Conservation (phyloP, 306 rosid genomes). For the Corylus americana region DNA sequence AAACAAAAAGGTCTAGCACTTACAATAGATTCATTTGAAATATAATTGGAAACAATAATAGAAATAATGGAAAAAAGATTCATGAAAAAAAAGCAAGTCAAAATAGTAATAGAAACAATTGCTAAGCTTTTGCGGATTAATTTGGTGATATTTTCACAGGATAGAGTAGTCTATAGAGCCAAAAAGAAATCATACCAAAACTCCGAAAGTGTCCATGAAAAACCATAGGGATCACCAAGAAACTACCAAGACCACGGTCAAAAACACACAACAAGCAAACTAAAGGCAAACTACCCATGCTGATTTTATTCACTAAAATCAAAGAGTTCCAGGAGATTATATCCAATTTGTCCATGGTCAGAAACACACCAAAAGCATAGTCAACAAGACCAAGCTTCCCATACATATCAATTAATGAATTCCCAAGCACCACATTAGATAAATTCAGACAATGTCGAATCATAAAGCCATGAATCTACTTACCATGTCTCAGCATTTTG, state of each 20-base stretch:
- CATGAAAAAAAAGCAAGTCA: no score
- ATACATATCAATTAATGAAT: constrained; percentile 77
- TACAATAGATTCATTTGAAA: no score
- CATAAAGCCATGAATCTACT: constrained; percentile 66
- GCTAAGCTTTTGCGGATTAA: neutral
- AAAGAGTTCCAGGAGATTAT: constrained; percentile 77
- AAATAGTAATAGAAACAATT: no score
- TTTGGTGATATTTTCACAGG: neutral
- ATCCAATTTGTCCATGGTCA: constrained; percentile 62
- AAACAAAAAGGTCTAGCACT: no score
- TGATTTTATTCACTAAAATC: constrained; percentile 39
- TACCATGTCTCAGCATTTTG: constrained; percentile 57
- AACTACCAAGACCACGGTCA: no score
- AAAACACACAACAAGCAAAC: constrained; percentile 10
- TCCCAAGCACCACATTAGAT: constrained; percentile 64
- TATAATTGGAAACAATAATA: no score
- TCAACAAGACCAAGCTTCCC: constrained; percentile 63
- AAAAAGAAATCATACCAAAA: neutral
- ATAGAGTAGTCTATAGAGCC: neutral
- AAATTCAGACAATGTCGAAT: constrained; percentile 49
- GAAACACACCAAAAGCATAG: constrained; percentile 56
- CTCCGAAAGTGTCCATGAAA: neutral
- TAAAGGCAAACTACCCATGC: no score
- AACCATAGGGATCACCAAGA: neutral
- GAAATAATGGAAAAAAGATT: no score